Evolutionary conservation across 192 early-diverging fungal genomes (phyloP).

Genomic region (Chytriomyces confervae): DNA sequence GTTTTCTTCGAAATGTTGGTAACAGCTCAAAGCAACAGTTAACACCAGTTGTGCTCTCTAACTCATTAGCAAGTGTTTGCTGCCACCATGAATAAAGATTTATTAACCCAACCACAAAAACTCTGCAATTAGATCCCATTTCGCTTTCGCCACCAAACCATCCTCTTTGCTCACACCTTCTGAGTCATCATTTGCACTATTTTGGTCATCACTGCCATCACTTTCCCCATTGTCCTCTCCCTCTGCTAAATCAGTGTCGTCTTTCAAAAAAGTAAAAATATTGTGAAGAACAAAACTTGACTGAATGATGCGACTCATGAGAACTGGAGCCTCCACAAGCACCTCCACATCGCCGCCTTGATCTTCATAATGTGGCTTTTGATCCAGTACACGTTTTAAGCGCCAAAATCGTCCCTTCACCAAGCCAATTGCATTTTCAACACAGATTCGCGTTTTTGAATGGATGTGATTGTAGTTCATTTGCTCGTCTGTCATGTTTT

Average conservation of each 20-base stretch:
- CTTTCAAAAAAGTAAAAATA: neutral
- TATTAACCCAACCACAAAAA: neutral
- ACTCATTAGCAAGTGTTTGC: too few species aligned
- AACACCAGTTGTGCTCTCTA: too few species aligned
- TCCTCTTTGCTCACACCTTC: neutral
- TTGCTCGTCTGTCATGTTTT: neutral
- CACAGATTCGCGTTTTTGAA: slow-evolving; percentile 4
- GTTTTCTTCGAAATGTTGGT: too few species aligned
- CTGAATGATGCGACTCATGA: neutral
- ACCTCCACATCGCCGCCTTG: too few species aligned
- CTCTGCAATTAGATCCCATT: neutral
- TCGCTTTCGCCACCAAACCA: neutral
- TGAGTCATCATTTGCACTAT: neutral
- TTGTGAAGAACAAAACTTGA: slow-evolving; percentile 7
- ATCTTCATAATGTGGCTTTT: neutral
- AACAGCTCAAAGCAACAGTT: too few species aligned
- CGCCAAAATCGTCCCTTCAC: slow-evolving; percentile 1
- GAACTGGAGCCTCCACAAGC: too few species aligned
- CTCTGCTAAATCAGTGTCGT: neutral
- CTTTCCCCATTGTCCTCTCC: neutral
- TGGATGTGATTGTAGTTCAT: neutral
- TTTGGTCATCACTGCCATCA: neutral
- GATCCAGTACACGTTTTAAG: slow-evolving; percentile 1
- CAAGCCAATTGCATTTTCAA: slow-evolving; percentile 8
- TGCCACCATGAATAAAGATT: too few species aligned